These are phyloP conservation scores for Candida ponderosae DNA, from an alignment of 805 yeast genomes.

Conservation along the genomic window DNA sequence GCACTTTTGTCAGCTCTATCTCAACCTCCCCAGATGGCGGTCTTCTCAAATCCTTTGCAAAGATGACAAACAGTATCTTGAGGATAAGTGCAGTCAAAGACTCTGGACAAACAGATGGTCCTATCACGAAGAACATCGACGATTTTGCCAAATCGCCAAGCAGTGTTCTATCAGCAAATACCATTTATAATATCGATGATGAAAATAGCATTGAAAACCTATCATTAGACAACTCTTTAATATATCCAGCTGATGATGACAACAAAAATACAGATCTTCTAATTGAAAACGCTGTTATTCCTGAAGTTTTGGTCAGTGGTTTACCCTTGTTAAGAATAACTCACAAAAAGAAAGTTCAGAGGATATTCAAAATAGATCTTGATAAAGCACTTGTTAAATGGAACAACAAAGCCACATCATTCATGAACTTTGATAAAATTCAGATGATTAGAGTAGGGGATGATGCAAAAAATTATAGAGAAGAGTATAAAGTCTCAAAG, in stretches of 20 bases:
- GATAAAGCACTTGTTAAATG: constrained; percentile 48
- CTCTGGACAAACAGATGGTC: constrained; percentile 12
- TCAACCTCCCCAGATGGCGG: background rate
- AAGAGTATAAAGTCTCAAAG: constrained; percentile 67
- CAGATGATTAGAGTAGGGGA: constrained; percentile 52
- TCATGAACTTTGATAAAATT: constrained; percentile 52
- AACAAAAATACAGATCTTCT: background rate
- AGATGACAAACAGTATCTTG: constrained; percentile 9
- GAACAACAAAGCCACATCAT: constrained; percentile 42
- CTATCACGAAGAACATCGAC: constrained; percentile 14
- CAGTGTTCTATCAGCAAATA: background rate
- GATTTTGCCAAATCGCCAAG: constrained; percentile 6
- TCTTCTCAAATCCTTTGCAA: constrained; percentile 5
- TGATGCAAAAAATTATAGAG: constrained; percentile 79
- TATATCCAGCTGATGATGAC: too few species aligned
- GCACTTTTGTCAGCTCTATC: background rate
- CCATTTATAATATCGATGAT: constrained; percentile 1
- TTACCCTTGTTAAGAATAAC: constrained; percentile 61
- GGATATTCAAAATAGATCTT: constrained; percentile 49
- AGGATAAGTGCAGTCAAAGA: constrained; percentile 4
- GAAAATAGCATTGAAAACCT: constrained; percentile 1
- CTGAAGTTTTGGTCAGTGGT: constrained; percentile 46
- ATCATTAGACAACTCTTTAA: too few species aligned
- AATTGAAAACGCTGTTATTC: constrained; percentile 29
- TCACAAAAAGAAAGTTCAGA: constrained; percentile 55